Percentiles rank a stretch among this genome's conserved stretches.
Evolutionary conservation across 2,329 filamentous ascomycete species (phyloP).

Genomic region (Albifimbria verrucaria): DNA sequence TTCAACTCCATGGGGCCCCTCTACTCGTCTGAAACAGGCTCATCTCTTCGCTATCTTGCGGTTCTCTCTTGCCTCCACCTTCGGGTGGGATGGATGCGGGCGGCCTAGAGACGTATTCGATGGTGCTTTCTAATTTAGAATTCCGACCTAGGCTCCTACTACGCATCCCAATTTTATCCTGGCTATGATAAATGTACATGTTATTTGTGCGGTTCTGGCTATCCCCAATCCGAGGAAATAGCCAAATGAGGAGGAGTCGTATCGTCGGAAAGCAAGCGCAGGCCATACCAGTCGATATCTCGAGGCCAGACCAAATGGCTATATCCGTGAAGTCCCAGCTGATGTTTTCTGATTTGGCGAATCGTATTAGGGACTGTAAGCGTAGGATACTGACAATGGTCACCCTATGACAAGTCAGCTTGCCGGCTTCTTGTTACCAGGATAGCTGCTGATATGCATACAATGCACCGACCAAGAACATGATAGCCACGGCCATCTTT

Average conservation of each 20-base stretch:
- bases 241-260: slow-evolving; percentile 14
- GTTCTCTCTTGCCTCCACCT: no score
- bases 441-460: slow-evolving; percentile 4
- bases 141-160: no score
- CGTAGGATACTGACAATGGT: slow-evolving; percentile 20
- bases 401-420: slow-evolving; percentile 10
- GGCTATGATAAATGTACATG: no score
- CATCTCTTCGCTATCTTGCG: no score
- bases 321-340: slow-evolving; percentile 20
- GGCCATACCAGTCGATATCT: slow-evolving; percentile 23
- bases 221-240: slow-evolving; percentile 4
- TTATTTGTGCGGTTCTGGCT: no score
- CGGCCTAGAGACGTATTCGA: no score
- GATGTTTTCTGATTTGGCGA: slow-evolving; percentile 16
- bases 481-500: slow-evolving; percentile 34
- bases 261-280: slow-evolving; percentile 24
- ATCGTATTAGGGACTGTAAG: slow-evolving; percentile 16
- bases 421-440: slow-evolving; percentile 1
- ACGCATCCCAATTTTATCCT: no score
- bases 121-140: no score
- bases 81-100: no score
- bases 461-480: slow-evolving; percentile 39
- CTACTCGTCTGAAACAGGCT: no score
- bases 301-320: slow-evolving; percentile 22
- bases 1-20: no score